phyloP scores from a whole-genome alignment of 2,329 filamentous ascomycete species.

The Verticillium dahliae region DNA sequence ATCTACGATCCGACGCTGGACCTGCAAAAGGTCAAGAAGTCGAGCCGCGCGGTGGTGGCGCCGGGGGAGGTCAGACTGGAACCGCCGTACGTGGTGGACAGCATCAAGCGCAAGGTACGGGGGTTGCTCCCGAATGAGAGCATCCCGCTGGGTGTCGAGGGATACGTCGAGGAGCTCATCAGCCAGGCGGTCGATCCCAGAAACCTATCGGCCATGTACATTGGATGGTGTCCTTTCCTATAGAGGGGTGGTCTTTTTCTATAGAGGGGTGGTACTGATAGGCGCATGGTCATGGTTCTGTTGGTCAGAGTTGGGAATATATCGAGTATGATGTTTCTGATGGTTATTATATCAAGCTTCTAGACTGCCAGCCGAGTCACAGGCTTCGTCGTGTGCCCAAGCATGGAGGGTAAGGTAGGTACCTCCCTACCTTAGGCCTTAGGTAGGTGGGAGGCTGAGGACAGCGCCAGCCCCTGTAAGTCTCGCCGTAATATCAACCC shows the following conservation, averaged over 20 bases:
- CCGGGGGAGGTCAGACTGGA: constrained; percentile 42
- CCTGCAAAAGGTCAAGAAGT: constrained; percentile 67
- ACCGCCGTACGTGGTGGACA: constrained; percentile 75
- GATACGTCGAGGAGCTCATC: constrained; percentile 94
- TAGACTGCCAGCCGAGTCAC: too few relatives aligned
- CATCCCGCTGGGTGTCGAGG: constrained; percentile 89
- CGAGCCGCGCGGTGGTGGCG: constrained; percentile 30
- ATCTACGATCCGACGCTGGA: constrained; percentile 96
- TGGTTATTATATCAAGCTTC: too few relatives aligned
- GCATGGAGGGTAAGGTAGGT: too few relatives aligned
- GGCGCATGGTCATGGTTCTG: background rate
- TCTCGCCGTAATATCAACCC: too few relatives aligned
- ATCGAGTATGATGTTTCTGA: too few relatives aligned
- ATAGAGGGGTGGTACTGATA: background rate
- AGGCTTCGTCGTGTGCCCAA: too few relatives aligned
- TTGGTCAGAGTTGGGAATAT: too few relatives aligned
- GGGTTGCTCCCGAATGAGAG: constrained; percentile 81
- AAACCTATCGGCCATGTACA: constrained; percentile 91
- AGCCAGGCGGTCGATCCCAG: constrained; percentile 73
- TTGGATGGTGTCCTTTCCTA: constrained; percentile 74
- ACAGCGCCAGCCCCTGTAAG: too few relatives aligned
- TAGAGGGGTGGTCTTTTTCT: constrained; percentile 14
- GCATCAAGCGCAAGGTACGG: constrained; percentile 78
- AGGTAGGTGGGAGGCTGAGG: too few relatives aligned
- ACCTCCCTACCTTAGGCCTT: too few relatives aligned